A percentile compares a stretch with the other conserved stretches of the same genome.
phyloP scores from a whole-genome alignment of 768 basidiomycete species.

The Podaxis carcinomalis region DNA sequence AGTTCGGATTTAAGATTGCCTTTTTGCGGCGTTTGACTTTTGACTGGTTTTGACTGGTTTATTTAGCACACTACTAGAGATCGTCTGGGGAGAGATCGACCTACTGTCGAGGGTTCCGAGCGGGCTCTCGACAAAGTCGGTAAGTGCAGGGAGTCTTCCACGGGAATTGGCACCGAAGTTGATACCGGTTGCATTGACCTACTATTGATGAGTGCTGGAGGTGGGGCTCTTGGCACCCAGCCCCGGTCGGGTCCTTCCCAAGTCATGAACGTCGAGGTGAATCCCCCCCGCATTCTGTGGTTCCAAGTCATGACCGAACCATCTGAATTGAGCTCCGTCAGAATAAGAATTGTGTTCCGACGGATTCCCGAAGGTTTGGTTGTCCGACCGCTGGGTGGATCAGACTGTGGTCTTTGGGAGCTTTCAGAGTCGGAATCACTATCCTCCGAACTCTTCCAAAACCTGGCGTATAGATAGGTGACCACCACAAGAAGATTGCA shows the following conservation, averaged over 20 bases:
- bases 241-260: background rate
- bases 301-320: background rate
- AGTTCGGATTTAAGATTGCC: too few relatives aligned
- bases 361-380: background rate
- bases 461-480: slow-evolving; percentile 2
- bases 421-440: background rate
- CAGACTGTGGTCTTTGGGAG: background rate
- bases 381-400: background rate
- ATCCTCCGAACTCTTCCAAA: background rate
- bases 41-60: background rate
- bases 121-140: background rate
- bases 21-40: too few relatives aligned
- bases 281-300: background rate
- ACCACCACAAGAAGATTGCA: slow-evolving; percentile 5
- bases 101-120: background rate
- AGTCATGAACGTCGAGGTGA: background rate
- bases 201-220: background rate
- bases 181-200: background rate
- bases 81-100: background rate
- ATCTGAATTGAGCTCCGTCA: slow-evolving; percentile 3
- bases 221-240: background rate
- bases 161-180: background rate
- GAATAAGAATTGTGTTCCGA: background rate
- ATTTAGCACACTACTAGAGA: background rate
- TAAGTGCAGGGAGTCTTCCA: background rate